Evolutionary conservation across 2,329 filamentous ascomycete species (phyloP).

Genomic region (Fusarium praegraminearum): DNA sequence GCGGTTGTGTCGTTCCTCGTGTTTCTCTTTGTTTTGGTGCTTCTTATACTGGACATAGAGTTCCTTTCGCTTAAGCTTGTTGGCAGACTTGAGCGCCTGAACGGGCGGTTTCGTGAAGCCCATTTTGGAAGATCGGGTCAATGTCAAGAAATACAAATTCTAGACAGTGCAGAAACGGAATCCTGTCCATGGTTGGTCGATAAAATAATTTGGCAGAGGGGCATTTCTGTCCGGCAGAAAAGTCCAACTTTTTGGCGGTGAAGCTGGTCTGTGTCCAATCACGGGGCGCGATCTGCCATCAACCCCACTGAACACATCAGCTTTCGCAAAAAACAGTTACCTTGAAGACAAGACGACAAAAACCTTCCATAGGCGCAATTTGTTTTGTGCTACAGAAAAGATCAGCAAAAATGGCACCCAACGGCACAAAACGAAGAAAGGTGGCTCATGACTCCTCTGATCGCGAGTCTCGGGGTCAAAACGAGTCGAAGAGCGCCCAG

Average conservation of each 20-base stretch:
- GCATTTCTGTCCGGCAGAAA: conserved; percentile 42
- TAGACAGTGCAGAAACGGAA: conserved; percentile 7
- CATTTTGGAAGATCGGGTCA: conserved; percentile 43
- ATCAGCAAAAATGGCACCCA: conserved; percentile 58
- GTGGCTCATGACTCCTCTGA: conserved; percentile 65
- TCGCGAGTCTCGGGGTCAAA: conserved; percentile 55
- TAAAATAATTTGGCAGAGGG: conserved; percentile 38
- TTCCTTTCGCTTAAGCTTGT: conserved; percentile 83
- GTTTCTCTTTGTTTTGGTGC: conserved; percentile 76
- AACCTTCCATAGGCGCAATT: conserved; percentile 26
- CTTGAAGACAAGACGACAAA: conserved; percentile 31
- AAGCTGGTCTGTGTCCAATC: conserved; percentile 23
- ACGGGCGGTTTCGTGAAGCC: conserved; percentile 52
- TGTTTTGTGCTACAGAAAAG: conserved; percentile 22
- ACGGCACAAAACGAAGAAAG: conserved; percentile 68
- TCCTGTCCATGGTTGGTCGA: conserved; percentile 14
- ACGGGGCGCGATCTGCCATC: not conserved
- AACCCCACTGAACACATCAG: conserved; percentile 13
- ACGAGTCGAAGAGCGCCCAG: conserved; percentile 58
- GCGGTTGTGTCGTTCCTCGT: conserved; percentile 80
- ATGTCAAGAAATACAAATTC: conserved; percentile 2
- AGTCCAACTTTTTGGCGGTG: conserved; percentile 54
- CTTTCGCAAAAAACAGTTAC: conserved; percentile 36
- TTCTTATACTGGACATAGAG: conserved; percentile 86
- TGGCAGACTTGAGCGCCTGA: conserved; percentile 66